Conservation (phyloP, 2,329 filamentous ascomycete genomes). For the Beauveria pseudobassiana region DNA sequence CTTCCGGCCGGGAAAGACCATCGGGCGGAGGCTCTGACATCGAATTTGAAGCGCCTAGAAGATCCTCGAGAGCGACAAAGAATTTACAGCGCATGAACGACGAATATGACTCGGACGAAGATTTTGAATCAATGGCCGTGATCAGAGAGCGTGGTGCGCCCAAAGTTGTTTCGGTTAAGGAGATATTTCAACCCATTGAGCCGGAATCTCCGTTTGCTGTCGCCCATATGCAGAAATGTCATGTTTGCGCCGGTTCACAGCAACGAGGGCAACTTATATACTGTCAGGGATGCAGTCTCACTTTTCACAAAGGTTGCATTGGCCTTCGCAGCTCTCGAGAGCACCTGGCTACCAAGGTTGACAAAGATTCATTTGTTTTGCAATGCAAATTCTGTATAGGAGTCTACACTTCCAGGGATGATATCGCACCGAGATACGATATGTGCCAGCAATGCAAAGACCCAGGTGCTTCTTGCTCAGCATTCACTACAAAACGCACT, state of each 20-base stretch:
- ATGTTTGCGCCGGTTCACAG: slow-evolving; percentile 50
- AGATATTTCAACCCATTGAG: slow-evolving; percentile 60
- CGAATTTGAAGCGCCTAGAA: slow-evolving; percentile 44
- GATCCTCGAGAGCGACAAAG: slow-evolving; percentile 40
- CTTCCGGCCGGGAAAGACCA: background rate
- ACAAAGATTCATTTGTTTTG: slow-evolving; percentile 68
- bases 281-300: slow-evolving; percentile 83
- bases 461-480: slow-evolving; percentile 59
- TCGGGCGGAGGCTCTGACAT: slow-evolving; percentile 19
- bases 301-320: slow-evolving; percentile 79
- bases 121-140: slow-evolving; percentile 39
- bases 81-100: slow-evolving; percentile 42
- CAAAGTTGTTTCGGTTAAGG: slow-evolving; percentile 59
- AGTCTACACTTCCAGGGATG: slow-evolving; percentile 59
- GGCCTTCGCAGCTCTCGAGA: slow-evolving; percentile 66
- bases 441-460: slow-evolving; percentile 63
- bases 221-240: slow-evolving; percentile 64
- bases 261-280: slow-evolving; percentile 63
- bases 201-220: slow-evolving; percentile 58
- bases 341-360: slow-evolving; percentile 85
- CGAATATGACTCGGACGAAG: slow-evolving; percentile 48
- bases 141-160: slow-evolving; percentile 36
- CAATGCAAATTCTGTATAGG: slow-evolving; percentile 86
- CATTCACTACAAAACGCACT: slow-evolving; percentile 68
- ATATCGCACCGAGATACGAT: slow-evolving; percentile 59